Evolutionary conservation across 768 basidiomycete genomes (phyloP).

Genomic region (Tylopilus sp.): DNA sequence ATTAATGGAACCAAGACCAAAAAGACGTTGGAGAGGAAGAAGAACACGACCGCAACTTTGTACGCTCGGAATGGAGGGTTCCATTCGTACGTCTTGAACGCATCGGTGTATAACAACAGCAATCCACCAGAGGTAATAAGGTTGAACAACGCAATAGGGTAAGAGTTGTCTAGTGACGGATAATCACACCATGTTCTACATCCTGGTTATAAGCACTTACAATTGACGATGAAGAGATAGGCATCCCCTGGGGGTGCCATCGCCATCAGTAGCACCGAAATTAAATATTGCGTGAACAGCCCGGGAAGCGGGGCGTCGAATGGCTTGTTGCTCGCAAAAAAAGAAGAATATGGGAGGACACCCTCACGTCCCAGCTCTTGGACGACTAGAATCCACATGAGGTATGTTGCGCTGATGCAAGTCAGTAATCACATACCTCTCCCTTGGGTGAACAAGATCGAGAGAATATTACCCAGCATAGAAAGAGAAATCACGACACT

Average conservation of each 20-base stretch:
- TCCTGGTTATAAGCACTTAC: constrained; percentile 40
- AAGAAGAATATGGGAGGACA: constrained; percentile 57
- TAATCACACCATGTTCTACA: no score
- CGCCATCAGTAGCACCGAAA: constrained; percentile 55
- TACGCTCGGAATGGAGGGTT: constrained; percentile 62
- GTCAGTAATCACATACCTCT: constrained; percentile 43
- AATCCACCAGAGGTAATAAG: constrained; percentile 57
- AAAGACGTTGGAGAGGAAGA: constrained; percentile 65
- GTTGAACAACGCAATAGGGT: constrained; percentile 57
- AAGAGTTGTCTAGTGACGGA: constrained; percentile 55
- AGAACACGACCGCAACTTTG: constrained; percentile 46
- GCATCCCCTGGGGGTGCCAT: constrained; percentile 69
- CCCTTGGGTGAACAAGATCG: constrained; percentile 63
- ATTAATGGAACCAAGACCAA: constrained; percentile 59
- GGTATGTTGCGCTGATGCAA: neutral
- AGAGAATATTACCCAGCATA: constrained; percentile 59
- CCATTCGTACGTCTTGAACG: constrained; percentile 49
- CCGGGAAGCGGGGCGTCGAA: constrained; percentile 66
- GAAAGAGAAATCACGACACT: constrained; percentile 64
- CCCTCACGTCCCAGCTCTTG: constrained; percentile 75
- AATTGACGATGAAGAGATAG: constrained; percentile 65
- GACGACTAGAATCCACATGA: constrained; percentile 43
- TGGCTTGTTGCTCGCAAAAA: constrained; percentile 70
- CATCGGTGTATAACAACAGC: constrained; percentile 52
- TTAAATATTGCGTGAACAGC: constrained; percentile 56